Percentiles rank a stretch among this genome's conserved stretches.
Conservation (phyloP, 768 basidiomycete species). For the Clitopilus hobsonii region DNA sequence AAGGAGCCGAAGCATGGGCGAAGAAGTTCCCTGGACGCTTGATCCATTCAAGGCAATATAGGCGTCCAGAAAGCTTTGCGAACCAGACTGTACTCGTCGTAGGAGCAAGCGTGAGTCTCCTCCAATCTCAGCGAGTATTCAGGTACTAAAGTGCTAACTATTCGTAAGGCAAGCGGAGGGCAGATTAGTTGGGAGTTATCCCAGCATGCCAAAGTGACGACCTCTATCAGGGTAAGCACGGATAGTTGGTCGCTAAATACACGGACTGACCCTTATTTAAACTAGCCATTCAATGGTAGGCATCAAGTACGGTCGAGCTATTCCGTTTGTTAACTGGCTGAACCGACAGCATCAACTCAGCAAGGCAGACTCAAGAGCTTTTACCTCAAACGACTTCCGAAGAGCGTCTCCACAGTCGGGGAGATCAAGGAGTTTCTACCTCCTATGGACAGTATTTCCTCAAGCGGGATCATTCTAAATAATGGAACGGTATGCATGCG, state of each 20-base stretch:
- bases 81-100: constrained; percentile 38
- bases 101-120: constrained; percentile 35
- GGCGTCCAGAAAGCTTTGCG: constrained; percentile 27
- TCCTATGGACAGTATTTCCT: constrained; percentile 12
- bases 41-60: constrained; percentile 37
- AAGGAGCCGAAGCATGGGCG: constrained; percentile 30
- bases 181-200: constrained; percentile 33
- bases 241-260: too few relatives aligned
- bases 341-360: neutral
- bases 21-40: constrained; percentile 27
- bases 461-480: constrained; percentile 26
- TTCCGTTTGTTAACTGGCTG: neutral
- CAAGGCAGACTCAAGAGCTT: neutral
- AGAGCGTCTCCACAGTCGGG: constrained; percentile 31
- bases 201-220: constrained; percentile 12
- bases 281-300: neutral
- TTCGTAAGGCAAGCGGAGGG: constrained; percentile 25
- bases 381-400: constrained; percentile 18
- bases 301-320: too few relatives aligned
- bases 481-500: constrained; percentile 29
- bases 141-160: neutral
- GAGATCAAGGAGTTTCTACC: constrained; percentile 35
- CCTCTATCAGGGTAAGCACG: neutral
- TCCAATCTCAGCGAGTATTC: constrained; percentile 1
- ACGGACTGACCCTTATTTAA: too few relatives aligned